Base-by-base conservation (phyloP, 441 rosid genomes). In the Euphorbia celastroides region DNA sequence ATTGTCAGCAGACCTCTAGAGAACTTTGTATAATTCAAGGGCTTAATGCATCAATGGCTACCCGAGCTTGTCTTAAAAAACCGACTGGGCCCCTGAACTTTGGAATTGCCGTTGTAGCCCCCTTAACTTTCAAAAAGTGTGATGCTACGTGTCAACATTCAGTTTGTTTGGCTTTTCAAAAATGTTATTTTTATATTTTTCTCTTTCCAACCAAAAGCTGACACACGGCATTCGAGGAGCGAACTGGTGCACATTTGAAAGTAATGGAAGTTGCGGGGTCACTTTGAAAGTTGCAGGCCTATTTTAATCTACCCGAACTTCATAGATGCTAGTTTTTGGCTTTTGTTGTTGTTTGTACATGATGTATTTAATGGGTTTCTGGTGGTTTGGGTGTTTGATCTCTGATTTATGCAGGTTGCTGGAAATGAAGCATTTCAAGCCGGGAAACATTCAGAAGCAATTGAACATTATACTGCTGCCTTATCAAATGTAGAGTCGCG, bases 391-490 rank as follows among this genome's bases (percentile, higher is more conserved):
- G 22, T 64, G 31, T 66, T 36, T 70, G 60, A 46, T 55, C 64
- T 57, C 62, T 26, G 16, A 23, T 25, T 20, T 66, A 14, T 69
- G 28, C 79, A 93, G 99, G 71, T 79, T 67, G 87, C 96, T 64
- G 99, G 99, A 74, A 93, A 93, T 79, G 95, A 86, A 79, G 95
- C 99, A 67, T 93, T 89, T 74, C 97, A 86, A 80, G 83, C 86
- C 59, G 96, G 96, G 78, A 85, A 77, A 64, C 82, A 91, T 85
- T 72, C 84, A 52, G 99, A 93, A 83, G 99, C 99, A 65, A 83
- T 89, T 74, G 97, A 91, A 66, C 88, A 86, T 75, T 93, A 93
- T 74, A 84, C 93, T 67, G 85, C 88, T 67, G 97, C 96, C 50
- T 75, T 93, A 74, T 82, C 89, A 80, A 84, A 82, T 68, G 82